Evolutionary conservation across 768 basidiomycete genomes (phyloP).

Genomic region (Lactarius quietus): DNA sequence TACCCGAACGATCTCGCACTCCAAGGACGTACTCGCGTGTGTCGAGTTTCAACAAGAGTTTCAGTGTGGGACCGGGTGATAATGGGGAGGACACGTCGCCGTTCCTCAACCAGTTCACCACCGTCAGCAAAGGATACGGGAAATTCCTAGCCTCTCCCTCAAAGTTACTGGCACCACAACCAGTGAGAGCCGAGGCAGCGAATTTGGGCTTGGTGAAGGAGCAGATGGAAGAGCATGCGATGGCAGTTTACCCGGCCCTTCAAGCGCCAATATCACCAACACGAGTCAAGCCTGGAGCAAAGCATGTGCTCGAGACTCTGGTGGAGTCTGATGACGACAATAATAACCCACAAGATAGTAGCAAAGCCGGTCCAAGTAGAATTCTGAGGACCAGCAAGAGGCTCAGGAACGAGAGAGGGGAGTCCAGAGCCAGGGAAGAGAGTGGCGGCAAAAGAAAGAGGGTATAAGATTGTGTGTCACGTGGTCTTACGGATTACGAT

Average conservation of each 20-base stretch:
- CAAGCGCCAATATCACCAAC: conserved; percentile 15
- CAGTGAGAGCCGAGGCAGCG: neutral
- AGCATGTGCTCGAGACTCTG: neutral
- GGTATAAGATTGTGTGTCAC: neutral
- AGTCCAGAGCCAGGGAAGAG: neutral
- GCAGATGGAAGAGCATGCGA: neutral
- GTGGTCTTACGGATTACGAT: neutral
- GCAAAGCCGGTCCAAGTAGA: neutral
- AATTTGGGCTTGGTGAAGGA: neutral
- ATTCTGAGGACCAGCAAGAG: conserved; percentile 16
- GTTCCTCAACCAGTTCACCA: conserved; percentile 19
- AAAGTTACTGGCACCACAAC: neutral
- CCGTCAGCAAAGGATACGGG: conserved; percentile 12
- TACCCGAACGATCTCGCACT: conserved; percentile 16
- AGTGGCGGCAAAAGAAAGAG: conserved; percentile 12
- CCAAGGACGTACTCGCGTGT: conserved; percentile 16
- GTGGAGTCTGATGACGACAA: neutral
- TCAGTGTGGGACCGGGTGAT: conserved; percentile 10
- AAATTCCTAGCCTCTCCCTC: conserved; percentile 12
- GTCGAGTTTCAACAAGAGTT: conserved; percentile 22
- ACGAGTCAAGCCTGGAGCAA: conserved; percentile 2
- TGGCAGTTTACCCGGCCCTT: neutral
- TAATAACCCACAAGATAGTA: neutral
- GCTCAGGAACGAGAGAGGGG: conserved; percentile 1
- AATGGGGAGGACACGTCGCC: conserved; percentile 9